Evolutionary conservation across 495 filamentous ascomycete genomes (phyloP), one percentile per base, ranked within the genome.

Genomic region (Wilcoxina mikolae): DNA sequence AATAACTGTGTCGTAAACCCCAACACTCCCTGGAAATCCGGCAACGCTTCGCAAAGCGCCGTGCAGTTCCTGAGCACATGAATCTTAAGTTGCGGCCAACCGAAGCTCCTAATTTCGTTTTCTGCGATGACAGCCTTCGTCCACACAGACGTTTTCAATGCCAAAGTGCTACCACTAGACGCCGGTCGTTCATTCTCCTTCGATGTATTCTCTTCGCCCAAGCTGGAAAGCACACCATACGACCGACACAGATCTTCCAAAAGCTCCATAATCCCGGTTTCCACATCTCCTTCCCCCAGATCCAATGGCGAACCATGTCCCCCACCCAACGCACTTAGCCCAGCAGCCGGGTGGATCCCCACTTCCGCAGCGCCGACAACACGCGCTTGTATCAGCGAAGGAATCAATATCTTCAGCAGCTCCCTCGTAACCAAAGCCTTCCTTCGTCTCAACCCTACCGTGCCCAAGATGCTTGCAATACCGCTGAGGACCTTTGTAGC

Each of bases 281-380:
- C 84, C 65, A 86, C 77, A 57, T 89, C 84, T 0, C 79, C 81
- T 58, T 84, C 81, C 12, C 78, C 79, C 23, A 87, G 68, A 58
- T 90, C 83, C 46, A 91, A 68, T 5, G 82, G 62, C 2, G 62
- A 65, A 2, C 62, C 62, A 3, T 54, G 56, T 3, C 63, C 62
- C n/a, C 59, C 63, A 42, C 64, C 66, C 17, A 65, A 33, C 2
- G 63, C 63, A 42, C 59, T 63, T 44, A 66, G 56, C 1, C 84
- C 87, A 22, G 91, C 87, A 24, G 87, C 88, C 43, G 93, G 93
- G 68, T 96, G 91, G 42, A 98, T 83, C 3, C 93, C 91, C 54
- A 90, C 82, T 59, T 95, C 91, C 18, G 93, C 91, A 51, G 91
- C 93, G 28, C 88, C 87, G 52, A 87, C 75, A 52, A 93, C 95